Evolutionary conservation across 148 eudicot species (phyloP), one percentile per base, ranked within the genome.

Genomic region (Beta vulgaris): DNA sequence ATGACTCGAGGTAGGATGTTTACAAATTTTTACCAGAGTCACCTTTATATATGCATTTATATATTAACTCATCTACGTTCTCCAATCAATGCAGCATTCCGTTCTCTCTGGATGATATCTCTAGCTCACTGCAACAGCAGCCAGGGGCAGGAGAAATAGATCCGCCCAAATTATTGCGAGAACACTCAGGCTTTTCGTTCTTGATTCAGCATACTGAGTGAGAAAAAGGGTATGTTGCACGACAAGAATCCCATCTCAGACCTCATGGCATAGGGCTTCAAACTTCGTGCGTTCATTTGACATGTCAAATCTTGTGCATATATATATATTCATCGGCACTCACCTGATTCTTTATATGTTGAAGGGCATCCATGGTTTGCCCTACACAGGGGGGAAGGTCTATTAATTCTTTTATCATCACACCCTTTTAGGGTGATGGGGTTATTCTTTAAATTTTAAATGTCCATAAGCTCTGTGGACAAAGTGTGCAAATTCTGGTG

Each of bases 51-150:
- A 7, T 9, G 16, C 34, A 26, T 32, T 53, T 4, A 32, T 14
- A 15, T 39, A 29, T 9, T 28, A 25, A 57, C 44, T 43, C 31
- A 43, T 67, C 8, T 58, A 12, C n/a, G n/a, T 68, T 42, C 10
- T 35, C 43, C 53, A 66, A 71, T 32, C 53, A 59, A 69, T 88
- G 86, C 91, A 95, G 99, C 85, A 91, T 95, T 37, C 97, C 99
- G 3, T 95, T 95, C 85, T 86, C 96, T 36, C 88, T 92, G 82
- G 99, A 95, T 59, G 99, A 95, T 68, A 87, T 95, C 36, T 90
- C 99, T 73, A 91, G 93, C 80, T 84, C 99, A 13, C 84, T 86
- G 90, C 86, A 87, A 76, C 84, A 88, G 77, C 68, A 87, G 53
- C 71, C 71, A 35, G 94, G 88, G 35, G 77, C 93, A 48, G 87